Evolutionary conservation across 345 rosid species (phyloP), one percentile per base, ranked within the genome.

Genomic region (Acer campestre): DNA sequence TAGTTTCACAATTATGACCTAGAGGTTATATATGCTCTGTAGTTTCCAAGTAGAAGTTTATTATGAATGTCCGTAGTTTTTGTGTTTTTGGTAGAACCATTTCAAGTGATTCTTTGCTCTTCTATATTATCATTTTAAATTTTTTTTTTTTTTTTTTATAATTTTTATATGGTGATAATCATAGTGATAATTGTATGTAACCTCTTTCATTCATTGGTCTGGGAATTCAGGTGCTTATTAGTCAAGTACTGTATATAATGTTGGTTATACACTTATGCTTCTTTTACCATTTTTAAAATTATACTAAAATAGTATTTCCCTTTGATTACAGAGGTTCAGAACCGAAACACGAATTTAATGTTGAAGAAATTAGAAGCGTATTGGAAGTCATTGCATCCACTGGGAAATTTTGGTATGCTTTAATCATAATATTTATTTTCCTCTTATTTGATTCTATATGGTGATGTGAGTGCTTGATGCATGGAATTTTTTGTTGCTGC

Each of bases 331-430:
- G 93, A 61, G 84, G 49, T 42, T 48, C 76, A 18, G 78, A 76
- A 76, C 48, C 76, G 75, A 82, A 76, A 76, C 23, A 71, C 74
- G 83, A 82, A 53, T 68, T 84, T 71, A 48, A 86, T 22, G 89
- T 83, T 62, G 92, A 88, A 71, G 91, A 89, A 67, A 71, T 83
- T 48, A 76, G 84, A 62, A 71, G 84, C 44, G 68, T 86, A 71
- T 77, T 93, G 61, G 88, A 89, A 87, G 83, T 86, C 77, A 88
- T 93, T 84, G 93, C 97, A 61, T 86, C 93, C 74, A 89, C 92
- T 0, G 98, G 98, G 64, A 89, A 85, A 69, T 92, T 90, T 85
- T 89, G 97, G 98, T 93, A 81, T 58, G 65, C 38, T 49, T 75
- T 74, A 61, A 25, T 58, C 64, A 49, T 76, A 16, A 67, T 56